phyloP scores from a whole-genome alignment of 768 basidiomycete species.

The Mycena vulgaris region DNA sequence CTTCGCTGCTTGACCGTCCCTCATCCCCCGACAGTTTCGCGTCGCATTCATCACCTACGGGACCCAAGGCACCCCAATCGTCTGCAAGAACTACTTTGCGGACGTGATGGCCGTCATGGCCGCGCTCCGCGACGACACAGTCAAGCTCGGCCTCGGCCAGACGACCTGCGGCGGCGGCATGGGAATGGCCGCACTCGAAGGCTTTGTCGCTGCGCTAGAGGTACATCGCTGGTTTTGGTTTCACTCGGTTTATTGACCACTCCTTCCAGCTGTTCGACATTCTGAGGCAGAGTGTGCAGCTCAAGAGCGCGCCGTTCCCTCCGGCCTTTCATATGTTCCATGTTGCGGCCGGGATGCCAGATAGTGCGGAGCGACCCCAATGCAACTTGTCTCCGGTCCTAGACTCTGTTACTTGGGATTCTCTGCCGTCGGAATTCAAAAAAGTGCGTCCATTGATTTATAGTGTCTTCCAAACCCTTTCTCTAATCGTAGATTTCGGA shows the following conservation, averaged over 20 bases:
- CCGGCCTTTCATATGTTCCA: slow-evolving; percentile 69
- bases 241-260: not conserved
- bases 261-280: slow-evolving; percentile 58
- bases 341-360: slow-evolving; percentile 71
- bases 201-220: slow-evolving; percentile 79
- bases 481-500: too few species aligned
- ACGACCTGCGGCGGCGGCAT: slow-evolving; percentile 62
- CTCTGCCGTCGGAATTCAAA: slow-evolving; percentile 71
- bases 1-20: not conserved
- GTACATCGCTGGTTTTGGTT: slow-evolving; percentile 48
- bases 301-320: slow-evolving; percentile 39
- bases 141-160: slow-evolving; percentile 70
- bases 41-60: slow-evolving; percentile 77
- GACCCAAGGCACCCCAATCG: slow-evolving; percentile 69
- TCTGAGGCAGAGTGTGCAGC: slow-evolving; percentile 43
- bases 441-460: slow-evolving; percentile 55
- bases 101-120: slow-evolving; percentile 57
- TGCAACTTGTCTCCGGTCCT: slow-evolving; percentile 66
- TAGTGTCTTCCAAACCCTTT: too few species aligned
- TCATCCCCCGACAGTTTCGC: slow-evolving; percentile 44
- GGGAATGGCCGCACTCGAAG: slow-evolving; percentile 82
- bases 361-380: slow-evolving; percentile 66
- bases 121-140: slow-evolving; percentile 62
- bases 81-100: slow-evolving; percentile 72
- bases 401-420: slow-evolving; percentile 73